Evolutionary conservation across 2,329 filamentous ascomycete genomes (phyloP), one percentile per base, ranked within the genome.

Genomic region (Bipolaris cookei): DNA sequence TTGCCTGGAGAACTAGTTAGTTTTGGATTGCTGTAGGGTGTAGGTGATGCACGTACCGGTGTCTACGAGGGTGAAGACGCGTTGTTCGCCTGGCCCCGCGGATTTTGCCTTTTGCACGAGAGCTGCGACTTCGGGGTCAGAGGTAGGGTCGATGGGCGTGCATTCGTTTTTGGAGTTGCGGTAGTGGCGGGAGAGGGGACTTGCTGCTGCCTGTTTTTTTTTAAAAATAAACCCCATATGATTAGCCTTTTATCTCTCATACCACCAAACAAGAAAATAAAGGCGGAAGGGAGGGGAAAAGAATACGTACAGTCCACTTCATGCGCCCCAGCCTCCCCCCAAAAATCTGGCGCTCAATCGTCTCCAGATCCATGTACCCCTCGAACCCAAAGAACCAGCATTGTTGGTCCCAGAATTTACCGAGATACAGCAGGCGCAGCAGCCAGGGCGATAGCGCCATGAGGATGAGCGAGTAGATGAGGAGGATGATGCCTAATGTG

Each of bases 341-440:
- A 46, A 80, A 80, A 28, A 80, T 72, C 23, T 72, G 65, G 8
- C 52, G 58, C 57, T 81, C 78, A 32, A 80, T 76, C 4, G 70
- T 69, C 4, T 66, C 67, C 11, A 80, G 61, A n/a, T 72, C 62
- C 59, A 79, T 69, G 56, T 79, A 74, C 0, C 78, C 78, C 51
- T 80, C 77, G 20, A 81, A 74, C 2, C 78, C 79, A 55, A 80
- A 79, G 45, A 81, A 66, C 73, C 76, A 79, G 14, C 79, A 72
- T 51, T 80, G 77, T 7, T 74, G 70, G 7, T 64, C 66, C 76
- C 75, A 79, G 48, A 78, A 66, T 56, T 80, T 79, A 30, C 76
- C 77, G 1, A 69, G 62, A 38, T 79, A 79, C 3, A 79, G 58
- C n/a, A 70, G 41, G 6, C 68, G 65, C 8, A 80, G 65, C 5